Evolutionary conservation across 192 early-diverging fungal species (phyloP).

Genomic region (Entomortierella lignicola): DNA sequence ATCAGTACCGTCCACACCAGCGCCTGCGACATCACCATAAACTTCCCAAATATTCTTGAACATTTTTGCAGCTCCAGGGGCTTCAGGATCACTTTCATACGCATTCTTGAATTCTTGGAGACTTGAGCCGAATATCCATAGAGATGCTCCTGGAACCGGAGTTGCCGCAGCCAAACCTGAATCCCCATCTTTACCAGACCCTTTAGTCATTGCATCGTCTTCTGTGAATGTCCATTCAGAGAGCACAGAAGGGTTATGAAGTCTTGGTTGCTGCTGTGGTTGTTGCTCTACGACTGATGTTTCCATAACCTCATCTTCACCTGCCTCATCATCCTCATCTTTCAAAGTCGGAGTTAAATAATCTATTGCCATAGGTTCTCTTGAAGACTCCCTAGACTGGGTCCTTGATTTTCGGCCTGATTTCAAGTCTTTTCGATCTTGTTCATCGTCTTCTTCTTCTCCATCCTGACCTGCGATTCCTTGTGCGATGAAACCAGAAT

Average conservation of each 20-base stretch:
- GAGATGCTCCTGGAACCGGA: constrained; percentile 52
- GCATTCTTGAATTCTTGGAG: constrained; percentile 54
- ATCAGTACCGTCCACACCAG: constrained; percentile 42
- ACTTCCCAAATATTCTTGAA: constrained; percentile 63
- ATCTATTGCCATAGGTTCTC: constrained; percentile 40
- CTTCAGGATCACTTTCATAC: constrained; percentile 13
- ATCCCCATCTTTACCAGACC: constrained; percentile 1
- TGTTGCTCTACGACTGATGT: constrained; percentile 22
- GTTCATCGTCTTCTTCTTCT: constrained; percentile 6
- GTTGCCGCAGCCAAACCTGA: neutral
- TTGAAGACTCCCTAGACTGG: constrained; percentile 35
- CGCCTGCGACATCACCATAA: constrained; percentile 53
- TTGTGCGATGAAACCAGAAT: constrained; percentile 6
- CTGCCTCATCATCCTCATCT: constrained; percentile 14
- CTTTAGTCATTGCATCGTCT: neutral
- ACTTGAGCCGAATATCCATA: constrained; percentile 66
- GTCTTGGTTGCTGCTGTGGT: constrained; percentile 18
- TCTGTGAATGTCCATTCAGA: constrained; percentile 33
- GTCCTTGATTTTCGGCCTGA: constrained; percentile 2
- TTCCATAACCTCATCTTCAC: constrained; percentile 50
- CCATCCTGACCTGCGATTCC: constrained; percentile 14
- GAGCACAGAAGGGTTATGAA: constrained; percentile 7
- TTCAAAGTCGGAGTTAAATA: neutral
- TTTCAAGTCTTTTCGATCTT: constrained; percentile 12
- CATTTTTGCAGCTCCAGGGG: constrained; percentile 54